A percentile compares a stretch with the other conserved stretches of the same genome.
phyloP scores from a whole-genome alignment of 805 yeast genomes.

The Kregervanrija delftensis region DNA sequence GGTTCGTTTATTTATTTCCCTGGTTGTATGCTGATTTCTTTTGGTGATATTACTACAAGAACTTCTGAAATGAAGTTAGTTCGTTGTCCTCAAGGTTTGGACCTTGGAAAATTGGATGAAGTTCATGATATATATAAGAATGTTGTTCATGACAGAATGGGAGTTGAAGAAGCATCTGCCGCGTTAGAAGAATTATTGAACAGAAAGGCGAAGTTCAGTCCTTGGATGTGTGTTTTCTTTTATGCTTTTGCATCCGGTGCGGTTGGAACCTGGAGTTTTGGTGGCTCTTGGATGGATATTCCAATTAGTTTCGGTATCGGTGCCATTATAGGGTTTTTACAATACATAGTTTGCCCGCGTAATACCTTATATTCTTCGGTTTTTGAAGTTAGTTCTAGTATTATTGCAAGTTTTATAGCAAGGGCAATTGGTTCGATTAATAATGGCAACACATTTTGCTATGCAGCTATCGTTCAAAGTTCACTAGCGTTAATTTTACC shows the following conservation, averaged over 20 bases:
- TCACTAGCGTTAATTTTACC: conserved; percentile 87
- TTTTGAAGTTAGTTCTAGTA: conserved; percentile 87
- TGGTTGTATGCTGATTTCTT: conserved; percentile 90
- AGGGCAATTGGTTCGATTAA: conserved; percentile 84
- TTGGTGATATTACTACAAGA: conserved; percentile 90
- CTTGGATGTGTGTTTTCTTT: conserved; percentile 71
- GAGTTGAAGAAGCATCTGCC: conserved; percentile 80
- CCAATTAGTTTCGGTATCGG: conserved; percentile 83
- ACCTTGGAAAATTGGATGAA: conserved; percentile 71
- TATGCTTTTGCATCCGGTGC: conserved; percentile 76
- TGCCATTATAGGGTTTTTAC: conserved; percentile 73
- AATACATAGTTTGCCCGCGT: conserved; percentile 72
- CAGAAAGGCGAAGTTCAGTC: conserved; percentile 54
- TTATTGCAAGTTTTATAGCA: conserved; percentile 79
- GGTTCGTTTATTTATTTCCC: conserved; percentile 90
- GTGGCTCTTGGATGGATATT: conserved; percentile 81
- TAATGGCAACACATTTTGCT: conserved; percentile 63
- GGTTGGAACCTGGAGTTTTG: conserved; percentile 84
- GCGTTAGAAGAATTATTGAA: conserved; percentile 63
- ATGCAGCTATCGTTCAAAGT: conserved; percentile 85
- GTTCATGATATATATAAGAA: conserved; percentile 80
- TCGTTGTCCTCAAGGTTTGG: conserved; percentile 82
- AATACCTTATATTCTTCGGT: conserved; percentile 82
- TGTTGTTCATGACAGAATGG: conserved; percentile 82
- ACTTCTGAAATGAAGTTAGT: conserved; percentile 92